A percentile compares a stretch with the other conserved stretches of the same genome.
Conservation (phyloP, 169 alveolate species). For the Plasmodium sp. region DNA sequence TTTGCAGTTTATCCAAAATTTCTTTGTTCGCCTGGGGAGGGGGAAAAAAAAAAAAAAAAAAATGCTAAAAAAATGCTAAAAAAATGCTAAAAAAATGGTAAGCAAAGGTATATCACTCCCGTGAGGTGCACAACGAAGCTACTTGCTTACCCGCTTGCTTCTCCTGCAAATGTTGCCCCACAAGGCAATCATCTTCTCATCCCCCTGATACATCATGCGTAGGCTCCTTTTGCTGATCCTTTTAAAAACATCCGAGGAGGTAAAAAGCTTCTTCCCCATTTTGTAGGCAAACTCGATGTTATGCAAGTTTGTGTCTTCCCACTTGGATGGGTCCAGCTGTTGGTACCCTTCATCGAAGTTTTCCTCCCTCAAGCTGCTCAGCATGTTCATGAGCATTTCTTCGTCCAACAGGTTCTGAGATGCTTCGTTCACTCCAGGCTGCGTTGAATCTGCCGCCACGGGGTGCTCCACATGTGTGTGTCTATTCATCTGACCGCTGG, state of each 20-base stretch:
- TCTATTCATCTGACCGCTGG: background rate
- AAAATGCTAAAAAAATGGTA: background rate
- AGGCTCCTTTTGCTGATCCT: background rate
- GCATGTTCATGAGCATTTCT: background rate
- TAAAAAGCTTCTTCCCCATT: conserved; percentile 49
- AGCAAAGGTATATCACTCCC: background rate
- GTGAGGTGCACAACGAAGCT: background rate
- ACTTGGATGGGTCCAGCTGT: background rate
- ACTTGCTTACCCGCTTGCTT: background rate
- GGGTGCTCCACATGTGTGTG: background rate
- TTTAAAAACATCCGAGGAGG: conserved; percentile 2
- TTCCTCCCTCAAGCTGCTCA: conserved; percentile 12
- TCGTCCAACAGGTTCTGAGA: background rate
- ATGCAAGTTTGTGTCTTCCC: background rate
- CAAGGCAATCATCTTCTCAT: conserved; percentile 4
- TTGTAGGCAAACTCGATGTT: conserved; percentile 23
- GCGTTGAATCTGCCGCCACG: background rate
- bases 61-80: background rate
- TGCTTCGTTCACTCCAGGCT: background rate
- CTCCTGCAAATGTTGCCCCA: conserved; percentile 38
- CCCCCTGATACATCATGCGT: conserved; percentile 40
- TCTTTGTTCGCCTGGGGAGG: conserved; percentile 38
- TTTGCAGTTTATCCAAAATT: conserved; percentile 6
- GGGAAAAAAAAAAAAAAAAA: background rate
- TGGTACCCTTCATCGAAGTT: conserved; percentile 1